Base-by-base conservation (phyloP, 2,329 filamentous ascomycete genomes). In the Colletotrichum euphorbiae region DNA sequence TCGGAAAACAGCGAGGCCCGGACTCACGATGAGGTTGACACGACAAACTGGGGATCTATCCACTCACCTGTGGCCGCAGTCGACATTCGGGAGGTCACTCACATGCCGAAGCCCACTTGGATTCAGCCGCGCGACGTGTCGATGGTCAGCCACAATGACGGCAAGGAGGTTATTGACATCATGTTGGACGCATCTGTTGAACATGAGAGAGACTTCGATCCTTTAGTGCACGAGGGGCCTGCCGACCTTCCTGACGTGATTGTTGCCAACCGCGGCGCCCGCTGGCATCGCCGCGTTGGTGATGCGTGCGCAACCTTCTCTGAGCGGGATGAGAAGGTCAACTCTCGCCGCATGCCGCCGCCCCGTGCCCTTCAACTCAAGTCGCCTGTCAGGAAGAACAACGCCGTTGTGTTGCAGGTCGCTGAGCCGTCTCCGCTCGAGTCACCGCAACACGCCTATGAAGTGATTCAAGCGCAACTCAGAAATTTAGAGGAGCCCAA, bases 241-340 rank as follows among this genome's bases (percentile, higher is more conserved):
- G 72, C 75, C 17, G 74, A 74, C 3, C 67, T 74, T 13, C 65
- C 74, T 4, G 71, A 73, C 7, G 66, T 71, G 28, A 24, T 13
- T 19, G 24, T 69, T 9, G 24, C 28, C 15, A 36, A 57, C 19
- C n/a, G 31, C 9, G 50, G 56, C 15, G 71, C 13, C 59, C 70
- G 70, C 43, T 90, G 87, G 82, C 86, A 90, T 74, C 82, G 80
- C 40, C 85, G 88, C 2, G 78, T 90, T 54, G 89, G 89, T 24
- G 86, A 90, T 50, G 79, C 84, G 21, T 85, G 85, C 62, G 86
- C 86, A 21, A 83, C 85, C 2, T 91, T 91, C 72, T 89, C 89
- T 1, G 81, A 81, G 40, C 82, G 87, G 66, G 82, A 81, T 72
- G 77, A 80, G 42, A 80, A 78, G 61, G 76, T 74, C 5, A 80